Evolutionary conservation across 2,329 filamentous ascomycete species (phyloP).

Genomic region (Pseudopyrenochaeta lycopersici): DNA sequence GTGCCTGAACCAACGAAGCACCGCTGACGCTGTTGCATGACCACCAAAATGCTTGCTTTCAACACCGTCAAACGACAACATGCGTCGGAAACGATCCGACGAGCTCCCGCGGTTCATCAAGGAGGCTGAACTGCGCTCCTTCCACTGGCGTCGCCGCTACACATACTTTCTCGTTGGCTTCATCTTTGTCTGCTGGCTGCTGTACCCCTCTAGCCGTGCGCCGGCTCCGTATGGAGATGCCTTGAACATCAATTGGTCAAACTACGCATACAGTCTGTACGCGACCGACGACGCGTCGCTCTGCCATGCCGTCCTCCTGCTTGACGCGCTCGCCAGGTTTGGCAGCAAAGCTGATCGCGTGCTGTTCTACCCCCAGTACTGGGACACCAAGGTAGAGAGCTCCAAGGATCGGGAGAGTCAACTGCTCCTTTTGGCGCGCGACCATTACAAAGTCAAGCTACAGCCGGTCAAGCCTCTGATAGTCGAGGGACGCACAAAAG

Average conservation of each 20-base stretch:
- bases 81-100: slow-evolving; percentile 46
- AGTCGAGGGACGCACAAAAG: slow-evolving; percentile 44
- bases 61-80: slow-evolving; percentile 20
- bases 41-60: slow-evolving; percentile 13
- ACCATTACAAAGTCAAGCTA: slow-evolving; percentile 60
- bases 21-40: neutral
- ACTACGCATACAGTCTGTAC: slow-evolving; percentile 55
- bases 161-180: slow-evolving; percentile 36
- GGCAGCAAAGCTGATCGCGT: slow-evolving; percentile 57
- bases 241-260: slow-evolving; percentile 46
- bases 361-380: slow-evolving; percentile 55
- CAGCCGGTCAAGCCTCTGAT: slow-evolving; percentile 56
- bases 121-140: slow-evolving; percentile 18
- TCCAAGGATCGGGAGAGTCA: slow-evolving; percentile 52
- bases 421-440: slow-evolving; percentile 58
- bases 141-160: slow-evolving; percentile 40
- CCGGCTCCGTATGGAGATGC: slow-evolving; percentile 11
- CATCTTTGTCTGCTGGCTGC: slow-evolving; percentile 38
- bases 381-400: slow-evolving; percentile 42
- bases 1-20: neutral
- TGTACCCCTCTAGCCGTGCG: slow-evolving; percentile 27
- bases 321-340: slow-evolving; percentile 53
- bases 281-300: slow-evolving; percentile 53
- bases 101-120: slow-evolving; percentile 44
- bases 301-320: slow-evolving; percentile 56